Evolutionary conservation across 371 early-diverging fungal species (phyloP), one percentile per base, ranked within the genome.

Genomic region (Haplosporangium sp.): DNA sequence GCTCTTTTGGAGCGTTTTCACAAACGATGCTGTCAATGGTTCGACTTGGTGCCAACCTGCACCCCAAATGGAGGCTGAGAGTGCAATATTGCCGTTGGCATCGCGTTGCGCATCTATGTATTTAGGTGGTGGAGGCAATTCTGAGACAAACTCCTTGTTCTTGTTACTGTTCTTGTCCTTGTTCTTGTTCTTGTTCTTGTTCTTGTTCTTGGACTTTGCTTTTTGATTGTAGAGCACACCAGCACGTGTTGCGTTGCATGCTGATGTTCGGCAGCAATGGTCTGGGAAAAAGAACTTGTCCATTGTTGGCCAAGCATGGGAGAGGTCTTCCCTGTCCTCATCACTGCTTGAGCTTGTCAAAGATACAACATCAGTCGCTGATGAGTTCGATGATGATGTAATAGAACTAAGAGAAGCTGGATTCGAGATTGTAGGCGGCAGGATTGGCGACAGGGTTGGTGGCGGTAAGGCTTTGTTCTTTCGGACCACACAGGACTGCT

Each of bases 401-500:
- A 20, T 48, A 20, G 48, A 20, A 48, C 48, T 48, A 16, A 48
- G 48, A 8, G 48, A 48, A 2, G 48, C 48, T n/a, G 48, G 48
- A 16, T 79, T 72, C 21, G 79, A 72, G 58, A 79, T 79, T 14
- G 47, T 61, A 16, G 53, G 50, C 0, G 79, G 65, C 18, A 79
- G 54, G 43, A 72, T 72, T 0, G 68, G 79, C 5, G 79, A 72
- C 3, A 79, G 54, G 0, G 79, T 79, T 6, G 79, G 79, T 0
- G 79, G 79, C n/a, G 79, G 79, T 3, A 79, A 62, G 16, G 45
- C 66, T 56, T 72, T 79, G 59, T 79, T 71, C 72, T 68, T 72
- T 38, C 79, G 79, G 20, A 59, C 14, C 14, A 68, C 52, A 23
- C 79, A 79, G 5, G 79, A 63, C 8, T 64, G 67, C 10, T 51